These are phyloP conservation scores for Peronospora farinosa DNA, from an alignment of 352 stramenopile genomes.

Conservation along the genomic window DNA sequence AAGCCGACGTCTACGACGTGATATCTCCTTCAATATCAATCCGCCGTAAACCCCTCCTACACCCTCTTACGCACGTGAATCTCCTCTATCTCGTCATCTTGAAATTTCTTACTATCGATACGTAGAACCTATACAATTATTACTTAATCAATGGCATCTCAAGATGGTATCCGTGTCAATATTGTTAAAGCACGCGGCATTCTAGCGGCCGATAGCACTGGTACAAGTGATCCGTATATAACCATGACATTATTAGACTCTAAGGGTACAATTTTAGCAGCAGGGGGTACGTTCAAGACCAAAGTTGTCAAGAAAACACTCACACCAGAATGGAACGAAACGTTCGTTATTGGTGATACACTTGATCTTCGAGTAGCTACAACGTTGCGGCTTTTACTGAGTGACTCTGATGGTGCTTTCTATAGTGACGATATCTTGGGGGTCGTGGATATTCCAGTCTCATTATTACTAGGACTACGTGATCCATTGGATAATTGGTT, in stretches of 20 bases:
- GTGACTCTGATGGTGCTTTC: conserved; percentile 56
- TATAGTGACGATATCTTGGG: conserved; percentile 56
- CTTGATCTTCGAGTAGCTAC: conserved; percentile 62
- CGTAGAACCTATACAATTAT: background rate
- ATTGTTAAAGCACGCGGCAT: conserved; percentile 62
- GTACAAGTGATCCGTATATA: conserved; percentile 68
- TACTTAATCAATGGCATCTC: conserved; percentile 19
- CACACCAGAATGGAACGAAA: conserved; percentile 51
- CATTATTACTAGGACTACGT: conserved; percentile 36
- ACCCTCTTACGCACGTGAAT: conserved; percentile 1
- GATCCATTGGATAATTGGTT: conserved; percentile 66
- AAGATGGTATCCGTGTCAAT: conserved; percentile 31
- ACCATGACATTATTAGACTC: conserved; percentile 67
- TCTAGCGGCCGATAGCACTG: conserved; percentile 56
- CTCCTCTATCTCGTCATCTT: background rate
- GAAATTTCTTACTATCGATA: no score
- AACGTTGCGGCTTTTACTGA: conserved; percentile 48
- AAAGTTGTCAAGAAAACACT: conserved; percentile 66
- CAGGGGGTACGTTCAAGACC: conserved; percentile 54
- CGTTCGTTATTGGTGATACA: conserved; percentile 53
- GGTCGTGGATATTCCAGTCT: conserved; percentile 61
- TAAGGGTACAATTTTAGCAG: conserved; percentile 34
- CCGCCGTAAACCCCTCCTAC: background rate
- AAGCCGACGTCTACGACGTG: conserved; percentile 1
- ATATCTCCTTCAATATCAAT: background rate